Base-by-base conservation (phyloP, 768 basidiomycete species). In the Mycena maculata region DNA sequence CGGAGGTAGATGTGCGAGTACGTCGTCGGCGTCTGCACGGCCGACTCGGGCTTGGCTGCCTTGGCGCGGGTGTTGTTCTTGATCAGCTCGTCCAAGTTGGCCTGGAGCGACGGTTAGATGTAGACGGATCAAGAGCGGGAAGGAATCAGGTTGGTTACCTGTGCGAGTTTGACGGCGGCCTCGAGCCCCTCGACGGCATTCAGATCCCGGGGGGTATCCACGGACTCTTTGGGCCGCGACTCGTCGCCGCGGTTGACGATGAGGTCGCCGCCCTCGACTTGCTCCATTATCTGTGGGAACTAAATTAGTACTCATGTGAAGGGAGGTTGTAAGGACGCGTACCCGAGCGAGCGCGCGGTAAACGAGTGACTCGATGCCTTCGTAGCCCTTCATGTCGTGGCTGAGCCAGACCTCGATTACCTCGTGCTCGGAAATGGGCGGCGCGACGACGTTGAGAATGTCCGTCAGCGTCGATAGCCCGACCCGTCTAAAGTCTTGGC, bases 391-490 rank as follows among this genome's bases (percentile, higher is more conserved):
- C 96, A 99, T 96, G 71, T 98, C 96, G 80, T 99, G 96, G 74
- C 92, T 92, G 41, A 99, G 81, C 92, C 94, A 95, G 10, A 99
- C 90, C 76, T 98, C 90, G 69, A 99, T 96, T 18, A 98, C 95
- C 79, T 99, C 98, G 76, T 99, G 97, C 77, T 97, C 96, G 27
- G 96, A 94, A 73, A 99, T 99, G 15, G 98, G 98, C 44, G 98
- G 98, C 0, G 98, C 98, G 65, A 99, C 97, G 30, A 92, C 97
- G 76, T 98, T 97, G 55, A 99, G 83, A 61, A 99, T 90, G 63
- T 97, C 96, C 3, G 89, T 94, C 28, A 99, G 81, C 3, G 96
- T 95, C 12, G 94, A 95, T 39, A 96, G 80, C 30, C 95, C 94
- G 28, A 93, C 92, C 55, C 91, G 87, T 75, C 90, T 94, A 74